Evolutionary conservation across 1,284 basidiomycete species (phyloP), one percentile per base, ranked within the genome.

Genomic region (Termitomyces sp.): DNA sequence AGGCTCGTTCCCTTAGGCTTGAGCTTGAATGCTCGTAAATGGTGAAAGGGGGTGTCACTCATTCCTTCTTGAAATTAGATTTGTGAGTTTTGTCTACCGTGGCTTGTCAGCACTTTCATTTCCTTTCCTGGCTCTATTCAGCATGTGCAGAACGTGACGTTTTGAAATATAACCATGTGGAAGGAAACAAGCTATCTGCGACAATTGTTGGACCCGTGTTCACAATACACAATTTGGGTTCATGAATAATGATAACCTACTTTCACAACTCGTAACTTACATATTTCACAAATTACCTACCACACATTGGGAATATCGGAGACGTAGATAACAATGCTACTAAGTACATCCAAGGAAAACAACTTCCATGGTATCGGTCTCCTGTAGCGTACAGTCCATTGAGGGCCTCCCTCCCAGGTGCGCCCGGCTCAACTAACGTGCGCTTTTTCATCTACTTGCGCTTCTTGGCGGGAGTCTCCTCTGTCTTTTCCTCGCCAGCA

Each of bases 401-500:
- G 52, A 58, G 54, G 47, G 33, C 50, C 52, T 55, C 58, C 56
- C 56, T 56, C 54, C 56, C 58, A 56, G 53, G 51, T 40, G 30
- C 46, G 36, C 47, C 48, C 56, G 38, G 54, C 43, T 45, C 36
- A 36, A 36, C 38, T 12, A 24, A 6, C 47, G 38, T 24, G 31
- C 30, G 28, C 30, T 15, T 41, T 40, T 44, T 17, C 40, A 19
- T 61, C 50, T 60, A 63, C 57, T 63, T 63, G 57, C 76, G 75
- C 75, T 84, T 86, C 76, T 84, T 86, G 57, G 81, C 67, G 10
- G 56, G 39, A 54, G 69, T 68, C 46, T 73, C 73, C 51, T 85
- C 81, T 43, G 77, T 76, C 76, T 87, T 84, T 58, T 82, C 80
- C 33, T 77, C 82, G 61, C 84, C 83, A 34, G 86, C 82, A 55